A percentile compares a stretch with the other conserved stretches of the same genome.
These are phyloP conservation scores for Lipomyces chichibuensis DNA, from an alignment of 805 yeast species.

Conservation along the genomic window DNA sequence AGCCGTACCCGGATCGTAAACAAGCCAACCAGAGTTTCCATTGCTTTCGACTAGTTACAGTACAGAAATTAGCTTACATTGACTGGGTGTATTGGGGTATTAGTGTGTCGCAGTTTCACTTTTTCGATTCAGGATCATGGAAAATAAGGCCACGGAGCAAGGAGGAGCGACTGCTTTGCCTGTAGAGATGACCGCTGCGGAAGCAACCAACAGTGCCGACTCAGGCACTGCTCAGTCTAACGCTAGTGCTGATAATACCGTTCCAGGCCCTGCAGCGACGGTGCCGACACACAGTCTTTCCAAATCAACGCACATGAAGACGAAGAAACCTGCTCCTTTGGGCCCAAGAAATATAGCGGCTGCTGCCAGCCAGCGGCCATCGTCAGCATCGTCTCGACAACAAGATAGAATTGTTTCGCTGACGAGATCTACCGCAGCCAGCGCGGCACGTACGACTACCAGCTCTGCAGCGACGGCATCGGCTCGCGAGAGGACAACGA, in stretches of 20 bases:
- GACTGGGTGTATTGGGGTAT: not conserved
- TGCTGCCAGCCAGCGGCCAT: not conserved
- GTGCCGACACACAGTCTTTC: too few relatives aligned
- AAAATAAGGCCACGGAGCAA: not conserved
- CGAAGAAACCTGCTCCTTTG: too few relatives aligned
- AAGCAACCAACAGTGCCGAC: not conserved
- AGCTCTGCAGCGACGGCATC: not conserved
- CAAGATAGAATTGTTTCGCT: not conserved
- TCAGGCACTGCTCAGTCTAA: not conserved
- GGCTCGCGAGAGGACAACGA: not conserved
- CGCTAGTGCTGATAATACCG: not conserved
- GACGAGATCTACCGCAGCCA: not conserved
- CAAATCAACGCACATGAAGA: too few relatives aligned
- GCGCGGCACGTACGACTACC: not conserved
- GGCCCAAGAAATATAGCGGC: not conserved
- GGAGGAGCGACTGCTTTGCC: not conserved
- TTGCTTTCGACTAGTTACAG: too few relatives aligned
- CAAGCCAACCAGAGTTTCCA: too few relatives aligned
- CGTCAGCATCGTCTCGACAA: not conserved
- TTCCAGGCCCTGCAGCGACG: not conserved
- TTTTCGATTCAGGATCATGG: not conserved
- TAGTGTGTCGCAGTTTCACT: not conserved
- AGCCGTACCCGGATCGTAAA: not conserved
- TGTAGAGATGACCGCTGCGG: not conserved
- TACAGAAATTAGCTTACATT: too few relatives aligned